phyloP scores from a whole-genome alignment of 164 flowering plant genomes.

The Piper betle region DNA sequence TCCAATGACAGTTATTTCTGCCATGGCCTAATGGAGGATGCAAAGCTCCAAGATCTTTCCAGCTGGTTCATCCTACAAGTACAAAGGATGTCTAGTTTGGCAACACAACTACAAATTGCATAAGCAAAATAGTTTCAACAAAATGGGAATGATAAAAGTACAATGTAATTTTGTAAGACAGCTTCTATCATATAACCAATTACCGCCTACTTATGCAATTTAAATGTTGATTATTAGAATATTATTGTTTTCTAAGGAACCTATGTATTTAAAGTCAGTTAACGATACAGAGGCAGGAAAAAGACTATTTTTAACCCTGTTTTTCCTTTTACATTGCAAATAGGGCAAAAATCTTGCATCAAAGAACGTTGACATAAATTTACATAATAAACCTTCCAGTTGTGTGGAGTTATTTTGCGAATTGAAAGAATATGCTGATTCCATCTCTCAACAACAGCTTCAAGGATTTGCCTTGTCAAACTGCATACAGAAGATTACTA shows the following conservation, averaged over 20 bases:
- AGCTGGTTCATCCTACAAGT: constrained; percentile 54
- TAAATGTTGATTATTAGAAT: no score
- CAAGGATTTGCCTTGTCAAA: constrained; percentile 58
- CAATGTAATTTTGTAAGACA: no score
- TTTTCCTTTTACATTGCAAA: no score
- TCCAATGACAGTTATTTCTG: constrained; percentile 62
- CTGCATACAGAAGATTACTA: constrained; percentile 19
- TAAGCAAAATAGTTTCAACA: not conserved
- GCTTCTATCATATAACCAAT: no score
- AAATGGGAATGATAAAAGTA: no score
- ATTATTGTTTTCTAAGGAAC: no score
- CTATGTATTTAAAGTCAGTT: no score
- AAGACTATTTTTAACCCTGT: no score
- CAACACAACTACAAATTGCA: not conserved
- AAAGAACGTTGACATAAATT: not conserved
- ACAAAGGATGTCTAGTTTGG: not conserved
- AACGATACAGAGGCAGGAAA: no score
- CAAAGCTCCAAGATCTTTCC: constrained; percentile 77
- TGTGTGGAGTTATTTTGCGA: constrained; percentile 50
- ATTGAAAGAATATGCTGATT: constrained; percentile 49
- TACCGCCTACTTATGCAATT: no score
- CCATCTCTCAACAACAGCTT: constrained; percentile 63
- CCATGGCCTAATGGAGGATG: constrained; percentile 85
- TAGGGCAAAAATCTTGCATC: no score
- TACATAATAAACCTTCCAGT: constrained; percentile 54